Evolutionary conservation across 2,329 filamentous ascomycete species (phyloP).

Genomic region (Fusarium austroafricanum): DNA sequence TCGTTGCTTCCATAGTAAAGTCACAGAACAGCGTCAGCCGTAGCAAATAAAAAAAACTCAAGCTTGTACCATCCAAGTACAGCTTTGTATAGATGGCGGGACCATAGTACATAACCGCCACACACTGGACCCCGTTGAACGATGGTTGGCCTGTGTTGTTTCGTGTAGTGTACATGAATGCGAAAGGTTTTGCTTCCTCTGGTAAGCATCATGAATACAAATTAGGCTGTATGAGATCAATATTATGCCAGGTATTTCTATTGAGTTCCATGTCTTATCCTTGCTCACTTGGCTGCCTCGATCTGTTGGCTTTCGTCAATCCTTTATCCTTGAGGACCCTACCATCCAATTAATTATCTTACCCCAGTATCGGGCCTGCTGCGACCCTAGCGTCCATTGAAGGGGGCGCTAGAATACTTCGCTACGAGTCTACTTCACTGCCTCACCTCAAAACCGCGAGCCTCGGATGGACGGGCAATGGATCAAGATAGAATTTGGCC

Average conservation of each 20-base stretch:
- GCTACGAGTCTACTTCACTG: background rate
- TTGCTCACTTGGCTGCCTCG: too few species aligned
- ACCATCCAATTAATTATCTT: slow-evolving; percentile 26
- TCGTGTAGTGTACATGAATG: slow-evolving; percentile 19
- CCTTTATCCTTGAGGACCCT: slow-evolving; percentile 19
- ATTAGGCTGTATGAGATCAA: too few species aligned
- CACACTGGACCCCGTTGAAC: slow-evolving; percentile 39
- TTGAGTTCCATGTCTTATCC: too few species aligned
- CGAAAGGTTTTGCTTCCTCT: background rate
- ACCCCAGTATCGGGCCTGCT: slow-evolving; percentile 31
- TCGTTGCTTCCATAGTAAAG: slow-evolving; percentile 6
- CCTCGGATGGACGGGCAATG: too few species aligned
- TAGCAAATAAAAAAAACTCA: slow-evolving; percentile 2
- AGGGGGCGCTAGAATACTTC: slow-evolving; percentile 30
- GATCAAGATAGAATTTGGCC: too few species aligned
- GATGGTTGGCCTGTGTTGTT: slow-evolving; percentile 37
- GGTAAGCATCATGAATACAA: too few species aligned
- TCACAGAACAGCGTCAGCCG: slow-evolving; percentile 10
- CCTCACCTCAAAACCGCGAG: too few species aligned
- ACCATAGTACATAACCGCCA: slow-evolving; percentile 36
- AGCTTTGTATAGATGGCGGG: too few species aligned
- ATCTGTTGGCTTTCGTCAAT: slow-evolving; percentile 6
- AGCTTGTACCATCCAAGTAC: too few species aligned
- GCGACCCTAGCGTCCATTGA: slow-evolving; percentile 7
- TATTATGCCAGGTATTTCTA: too few species aligned